phyloP scores from a whole-genome alignment of 2,329 filamentous ascomycete genomes.

The Aureobasidium mangrovei region DNA sequence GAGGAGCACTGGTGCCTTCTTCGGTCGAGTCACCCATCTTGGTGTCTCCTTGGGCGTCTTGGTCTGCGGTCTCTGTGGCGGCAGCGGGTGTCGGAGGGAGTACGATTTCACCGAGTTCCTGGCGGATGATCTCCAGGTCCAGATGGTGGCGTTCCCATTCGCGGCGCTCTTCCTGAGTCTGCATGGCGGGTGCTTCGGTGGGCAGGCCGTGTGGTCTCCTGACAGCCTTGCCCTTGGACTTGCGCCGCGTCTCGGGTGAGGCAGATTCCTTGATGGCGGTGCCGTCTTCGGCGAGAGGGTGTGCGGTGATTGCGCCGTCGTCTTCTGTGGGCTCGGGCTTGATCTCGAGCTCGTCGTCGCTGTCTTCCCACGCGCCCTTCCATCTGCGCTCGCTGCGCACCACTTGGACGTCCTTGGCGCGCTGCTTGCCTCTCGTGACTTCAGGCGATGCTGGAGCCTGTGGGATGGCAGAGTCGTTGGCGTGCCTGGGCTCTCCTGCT shows the following conservation, averaged over 20 bases:
- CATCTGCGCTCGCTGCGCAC: slow-evolving; percentile 33
- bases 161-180: slow-evolving; percentile 44
- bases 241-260: slow-evolving; percentile 5
- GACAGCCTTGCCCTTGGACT: background rate
- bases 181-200: slow-evolving; percentile 25
- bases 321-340: slow-evolving; percentile 47
- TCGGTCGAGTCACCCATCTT: slow-evolving; percentile 27
- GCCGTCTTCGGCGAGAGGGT: background rate
- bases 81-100: slow-evolving; percentile 3
- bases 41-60: slow-evolving; percentile 35
- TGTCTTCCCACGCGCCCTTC: slow-evolving; percentile 38
- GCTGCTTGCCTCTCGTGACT: slow-evolving; percentile 30
- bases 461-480: slow-evolving; percentile 16
- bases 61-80: slow-evolving; percentile 12
- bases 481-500: background rate
- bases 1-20: slow-evolving; percentile 1
- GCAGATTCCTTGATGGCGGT: slow-evolving; percentile 15
- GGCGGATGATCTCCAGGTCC: slow-evolving; percentile 37
- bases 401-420: slow-evolving; percentile 35
- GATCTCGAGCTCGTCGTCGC: slow-evolving; percentile 33
- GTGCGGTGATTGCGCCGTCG: slow-evolving; percentile 9
- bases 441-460: slow-evolving; percentile 6
- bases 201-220: background rate
- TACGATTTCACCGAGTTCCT: slow-evolving; percentile 38
- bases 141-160: slow-evolving; percentile 42